Base-by-base conservation (phyloP, 805 yeast species). In the Starmerella potacharoeniae region DNA sequence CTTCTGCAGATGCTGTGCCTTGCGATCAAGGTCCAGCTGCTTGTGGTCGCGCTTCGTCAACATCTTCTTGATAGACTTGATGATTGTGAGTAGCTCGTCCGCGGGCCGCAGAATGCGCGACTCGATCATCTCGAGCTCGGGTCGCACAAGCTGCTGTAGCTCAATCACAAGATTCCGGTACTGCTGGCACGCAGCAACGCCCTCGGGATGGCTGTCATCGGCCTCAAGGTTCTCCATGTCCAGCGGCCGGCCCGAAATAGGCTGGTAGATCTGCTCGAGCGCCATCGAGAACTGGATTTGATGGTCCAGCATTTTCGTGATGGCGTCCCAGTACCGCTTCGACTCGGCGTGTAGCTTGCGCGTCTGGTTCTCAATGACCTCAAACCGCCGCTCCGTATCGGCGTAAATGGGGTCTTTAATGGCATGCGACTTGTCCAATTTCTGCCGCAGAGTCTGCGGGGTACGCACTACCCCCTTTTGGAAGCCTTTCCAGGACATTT, bases 361-460 rank as follows among this genome's bases (percentile, higher is more conserved):
- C 40, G 97, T 89, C 69, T 90, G 95, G 16, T 73, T 68, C 70
- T 93, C 98, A 64, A 93, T 75, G 67, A 91, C 96, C 68, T 85
- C 86, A 75, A 93, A 93, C 66, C 98, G 79, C 69, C 97, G 81
- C 71, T 93, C 98, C 6, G 98, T 97, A 72, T 93, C 98, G 33
- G 77, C 78, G 69, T 89, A 93, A 13, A 93, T 96, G 0, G 96
- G 80, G 66, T 93, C 98, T 49, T 72, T 76, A n/a, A 89, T 82
- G 45, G 55, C 56, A 39, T 65, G 65, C 51, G 73, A 74, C 87
- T 88, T 89, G 71, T 93, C 84, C 73, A 93, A 71, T 77, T 88
- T 89, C 71, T 86, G 95, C 63, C 93, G 84, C 69, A 93, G 77
- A 62, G 77, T 79, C 72, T 93, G 97, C 46, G 98, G 98, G 7